A percentile compares a stretch with the other conserved stretches of the same genome.
Evolutionary conservation across 1,284 basidiomycete species (phyloP).

Genomic region (Boletus holoroseus): DNA sequence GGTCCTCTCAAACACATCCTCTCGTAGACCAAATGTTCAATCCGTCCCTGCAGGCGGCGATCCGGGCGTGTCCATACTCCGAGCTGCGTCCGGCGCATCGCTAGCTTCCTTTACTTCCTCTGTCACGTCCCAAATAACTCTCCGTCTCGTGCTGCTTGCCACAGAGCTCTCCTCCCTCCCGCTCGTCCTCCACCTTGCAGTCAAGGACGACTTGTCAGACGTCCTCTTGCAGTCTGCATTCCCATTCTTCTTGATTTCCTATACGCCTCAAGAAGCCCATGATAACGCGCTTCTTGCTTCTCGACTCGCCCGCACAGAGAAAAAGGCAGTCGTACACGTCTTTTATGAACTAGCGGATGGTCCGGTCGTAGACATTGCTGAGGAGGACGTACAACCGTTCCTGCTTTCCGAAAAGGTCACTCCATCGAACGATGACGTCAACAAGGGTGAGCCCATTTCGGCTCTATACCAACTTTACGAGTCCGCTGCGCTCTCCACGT

Average conservation of each 20-base stretch:
- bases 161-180: conserved; percentile 42
- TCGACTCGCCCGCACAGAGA: conserved; percentile 55
- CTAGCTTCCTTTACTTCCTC: conserved; percentile 48
- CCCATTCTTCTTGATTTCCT: conserved; percentile 59
- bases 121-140: conserved; percentile 33
- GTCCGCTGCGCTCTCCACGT: conserved; percentile 56
- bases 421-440: conserved; percentile 3
- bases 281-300: conserved; percentile 71
- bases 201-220: conserved; percentile 51
- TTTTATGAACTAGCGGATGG: conserved; percentile 49
- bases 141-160: conserved; percentile 44
- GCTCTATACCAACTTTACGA: conserved; percentile 56
- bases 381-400: conserved; percentile 55
- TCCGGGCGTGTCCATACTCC: conserved; percentile 49
- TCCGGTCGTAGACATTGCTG: conserved; percentile 48
- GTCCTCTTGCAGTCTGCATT: conserved; percentile 52
- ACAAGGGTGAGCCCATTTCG: conserved; percentile 3
- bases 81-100: conserved; percentile 31
- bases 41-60: conserved; percentile 57
- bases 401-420: conserved; percentile 43
- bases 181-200: conserved; percentile 48
- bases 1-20: conserved; percentile 23
- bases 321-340: conserved; percentile 72
- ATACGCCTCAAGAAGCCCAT: conserved; percentile 60
- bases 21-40: conserved; percentile 36